Conservation (phyloP, 2,329 filamentous ascomycete species). For the Alternaria sp. region DNA sequence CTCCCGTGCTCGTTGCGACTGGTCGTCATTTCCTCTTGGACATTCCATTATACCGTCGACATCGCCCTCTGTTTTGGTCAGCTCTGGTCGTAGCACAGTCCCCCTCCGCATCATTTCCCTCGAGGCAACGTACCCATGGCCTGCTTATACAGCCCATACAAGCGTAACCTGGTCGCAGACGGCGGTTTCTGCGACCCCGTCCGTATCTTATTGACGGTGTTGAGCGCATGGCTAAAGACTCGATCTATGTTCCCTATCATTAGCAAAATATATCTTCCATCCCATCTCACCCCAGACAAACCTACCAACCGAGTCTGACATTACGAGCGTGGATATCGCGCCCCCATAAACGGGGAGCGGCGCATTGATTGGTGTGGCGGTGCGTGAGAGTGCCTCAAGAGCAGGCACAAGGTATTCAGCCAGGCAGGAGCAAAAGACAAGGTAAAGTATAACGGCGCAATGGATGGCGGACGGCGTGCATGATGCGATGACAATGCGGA, state of each 20-base stretch:
- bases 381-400: not conserved
- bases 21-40: conserved; percentile 62
- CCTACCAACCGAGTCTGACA: conserved; percentile 53
- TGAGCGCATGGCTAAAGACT: conserved; percentile 98
- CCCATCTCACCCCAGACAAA: conserved; percentile 2
- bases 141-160: conserved; percentile 99
- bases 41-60: conserved; percentile 93
- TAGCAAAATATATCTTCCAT: not conserved
- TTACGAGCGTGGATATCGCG: conserved; percentile 33
- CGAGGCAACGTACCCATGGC: conserved; percentile 71
- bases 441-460: not conserved
- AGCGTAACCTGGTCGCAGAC: conserved; percentile 79
- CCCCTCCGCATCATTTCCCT: not conserved
- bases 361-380: conserved; percentile 14
- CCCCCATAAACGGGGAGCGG: conserved; percentile 18
- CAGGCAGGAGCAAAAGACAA: conserved; percentile 2
- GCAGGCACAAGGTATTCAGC: not conserved
- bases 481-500: conserved; percentile 19
- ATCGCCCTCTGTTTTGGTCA: conserved; percentile 73
- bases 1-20: conserved; percentile 62
- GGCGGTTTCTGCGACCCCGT: conserved; percentile 91
- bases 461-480: conserved; percentile 2
- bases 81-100: not conserved
- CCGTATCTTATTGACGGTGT: conserved; percentile 97
- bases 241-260: conserved; percentile 67